These are phyloP conservation scores for Diaporthe vaccinii DNA, from an alignment of 2,329 filamentous ascomycete species.

Conservation along the genomic window DNA sequence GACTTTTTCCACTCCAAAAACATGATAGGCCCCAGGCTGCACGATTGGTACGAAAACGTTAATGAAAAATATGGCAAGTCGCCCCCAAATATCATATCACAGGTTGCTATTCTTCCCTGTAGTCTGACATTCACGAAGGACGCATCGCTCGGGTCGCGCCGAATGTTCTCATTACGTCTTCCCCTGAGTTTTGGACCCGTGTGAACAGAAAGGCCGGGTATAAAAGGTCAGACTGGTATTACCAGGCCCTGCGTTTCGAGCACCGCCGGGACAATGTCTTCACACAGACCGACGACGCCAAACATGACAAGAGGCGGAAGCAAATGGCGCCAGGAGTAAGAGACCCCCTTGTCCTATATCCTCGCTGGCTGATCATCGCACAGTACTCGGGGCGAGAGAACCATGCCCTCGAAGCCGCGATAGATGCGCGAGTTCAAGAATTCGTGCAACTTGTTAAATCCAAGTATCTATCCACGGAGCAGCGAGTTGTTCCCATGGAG, in stretches of 20 bases:
- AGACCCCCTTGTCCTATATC: constrained; percentile 40
- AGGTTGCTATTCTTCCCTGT: background rate
- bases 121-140: constrained; percentile 13
- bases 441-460: constrained; percentile 58
- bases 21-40: background rate
- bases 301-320: constrained; percentile 60
- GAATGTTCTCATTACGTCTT: constrained; percentile 62
- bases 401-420: constrained; percentile 60
- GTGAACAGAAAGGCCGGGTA: constrained; percentile 58
- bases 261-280: constrained; percentile 67
- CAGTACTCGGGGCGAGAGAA: constrained; percentile 71
- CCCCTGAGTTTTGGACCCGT: constrained; percentile 60
- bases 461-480: constrained; percentile 57
- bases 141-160: constrained; percentile 24
- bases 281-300: constrained; percentile 61
- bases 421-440: constrained; percentile 62
- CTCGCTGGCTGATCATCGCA: constrained; percentile 3
- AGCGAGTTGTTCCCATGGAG: constrained; percentile 55
- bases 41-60: background rate
- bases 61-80: constrained; percentile 14
- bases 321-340: constrained; percentile 47
- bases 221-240: constrained; percentile 58
- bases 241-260: constrained; percentile 61
- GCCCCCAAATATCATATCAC: background rate
- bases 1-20: constrained; percentile 1